Evolutionary conservation across 1,284 basidiomycete species (phyloP), one percentile per base, ranked within the genome.

Genomic region (Rhodotorula sp.): DNA sequence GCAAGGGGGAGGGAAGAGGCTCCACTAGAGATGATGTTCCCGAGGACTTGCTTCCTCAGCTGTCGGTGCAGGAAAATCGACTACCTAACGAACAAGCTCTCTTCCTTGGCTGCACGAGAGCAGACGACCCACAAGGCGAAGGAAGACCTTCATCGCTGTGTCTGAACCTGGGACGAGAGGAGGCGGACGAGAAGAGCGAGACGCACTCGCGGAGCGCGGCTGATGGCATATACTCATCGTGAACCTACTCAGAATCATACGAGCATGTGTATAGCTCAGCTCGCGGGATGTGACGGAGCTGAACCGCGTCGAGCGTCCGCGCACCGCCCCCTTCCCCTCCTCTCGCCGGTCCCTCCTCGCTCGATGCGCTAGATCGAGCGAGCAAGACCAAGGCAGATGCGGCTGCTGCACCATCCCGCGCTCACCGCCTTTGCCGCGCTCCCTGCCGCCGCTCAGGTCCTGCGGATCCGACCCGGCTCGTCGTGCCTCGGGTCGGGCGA

Each of bases 401-500:
- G 53, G 9, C 15, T 10, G 19, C 53, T 54, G 21, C 22, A 57
- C 39, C 2, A 29, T 1, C 4, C 29, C 6, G n/a, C 53, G 7
- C 29, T 54, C 21, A 8, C 25, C 17, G 53, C 53, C 12, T 21
- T 34, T 3, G 53, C 53, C 15, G 53, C 53, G 32, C 53, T 19
- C 32, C 32, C 25, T 25, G 50, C 44, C 46, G 6, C 17, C 51
- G 62, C 55, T 17, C 67, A 72, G 54, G 59, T 69, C 39, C 27
- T 69, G 41, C 41, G 50, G 34, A 32, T 39, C 29, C 54, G 54
- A 13, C 36, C 34, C 17, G 29, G 62, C 13, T 39, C 36, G 25
- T 67, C 64, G 5, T 78, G 77, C 60, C 64, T 78, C 50, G 61
- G 67, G 15, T 46, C 61, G 1, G n/a, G 63, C 13, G 21, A 39